These are phyloP conservation scores for Chrysoporthe puriensis DNA, from an alignment of 2,329 filamentous ascomycete genomes.

Conservation along the genomic window DNA sequence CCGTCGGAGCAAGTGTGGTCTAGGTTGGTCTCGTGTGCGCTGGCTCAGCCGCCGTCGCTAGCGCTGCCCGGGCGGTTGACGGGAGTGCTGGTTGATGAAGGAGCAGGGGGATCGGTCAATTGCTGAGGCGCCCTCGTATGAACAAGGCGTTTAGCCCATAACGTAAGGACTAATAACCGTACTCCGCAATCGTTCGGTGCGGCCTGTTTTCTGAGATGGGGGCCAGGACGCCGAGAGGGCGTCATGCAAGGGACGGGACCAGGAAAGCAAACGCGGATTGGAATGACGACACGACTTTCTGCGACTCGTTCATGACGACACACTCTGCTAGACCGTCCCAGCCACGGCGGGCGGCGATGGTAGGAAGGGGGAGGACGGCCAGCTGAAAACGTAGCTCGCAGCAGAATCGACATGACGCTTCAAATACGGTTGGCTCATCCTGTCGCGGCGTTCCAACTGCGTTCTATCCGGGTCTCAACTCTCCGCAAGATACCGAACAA, in stretches of 20 bases:
- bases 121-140: no score
- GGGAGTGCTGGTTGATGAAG: no score
- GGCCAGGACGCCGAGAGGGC: neutral
- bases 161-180: neutral
- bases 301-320: conserved; percentile 24
- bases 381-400: neutral
- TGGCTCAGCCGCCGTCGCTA: neutral
- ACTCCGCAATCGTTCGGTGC: neutral
- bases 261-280: neutral
- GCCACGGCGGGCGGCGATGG: neutral
- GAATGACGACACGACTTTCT: conserved; percentile 28
- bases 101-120: no score
- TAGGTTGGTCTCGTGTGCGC: neutral
- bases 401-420: neutral
- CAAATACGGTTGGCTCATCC: neutral
- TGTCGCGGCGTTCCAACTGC: neutral
- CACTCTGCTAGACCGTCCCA: conserved; percentile 10
- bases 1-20: neutral
- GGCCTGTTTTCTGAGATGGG: neutral
- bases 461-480: neutral
- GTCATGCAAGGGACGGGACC: conserved; percentile 1
- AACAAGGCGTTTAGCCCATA: neutral
- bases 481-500: no score
- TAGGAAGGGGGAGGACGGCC: neutral
- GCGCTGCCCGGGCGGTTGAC: neutral